Conservation (phyloP, 495 filamentous ascomycete species). For the Copromyces sp. region DNA sequence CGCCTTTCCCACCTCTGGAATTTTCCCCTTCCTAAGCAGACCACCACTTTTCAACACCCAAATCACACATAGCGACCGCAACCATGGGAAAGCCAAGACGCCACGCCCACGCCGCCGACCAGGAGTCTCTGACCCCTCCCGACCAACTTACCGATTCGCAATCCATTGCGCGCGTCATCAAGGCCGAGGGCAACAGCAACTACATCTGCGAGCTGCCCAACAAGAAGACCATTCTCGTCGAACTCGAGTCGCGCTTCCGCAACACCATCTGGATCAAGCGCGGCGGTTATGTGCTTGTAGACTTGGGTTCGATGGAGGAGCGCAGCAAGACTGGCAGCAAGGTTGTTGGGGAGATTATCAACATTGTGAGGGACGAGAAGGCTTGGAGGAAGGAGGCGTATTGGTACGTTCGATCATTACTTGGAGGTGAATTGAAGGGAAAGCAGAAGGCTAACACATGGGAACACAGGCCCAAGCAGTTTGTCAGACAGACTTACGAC, state of each 20-base stretch:
- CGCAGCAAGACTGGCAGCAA: slow-evolving; percentile 65
- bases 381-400: slow-evolving; percentile 83
- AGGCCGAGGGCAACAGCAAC: slow-evolving; percentile 78
- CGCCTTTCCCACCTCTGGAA: not conserved
- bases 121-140: slow-evolving; percentile 67
- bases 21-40: not conserved
- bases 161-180: slow-evolving; percentile 61
- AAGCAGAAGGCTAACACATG: slow-evolving; percentile 7
- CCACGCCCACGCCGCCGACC: slow-evolving; percentile 59
- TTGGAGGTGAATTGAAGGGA: not conserved
- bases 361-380: slow-evolving; percentile 86
- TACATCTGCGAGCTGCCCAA: slow-evolving; percentile 60
- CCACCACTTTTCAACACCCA: not conserved
- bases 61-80: not conserved
- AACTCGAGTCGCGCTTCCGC: slow-evolving; percentile 72
- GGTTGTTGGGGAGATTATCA: slow-evolving; percentile 80
- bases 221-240: slow-evolving; percentile 53
- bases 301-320: slow-evolving; percentile 50
- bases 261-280: slow-evolving; percentile 85
- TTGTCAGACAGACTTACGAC: slow-evolving; percentile 50
- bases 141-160: slow-evolving; percentile 52
- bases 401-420: slow-evolving; percentile 47
- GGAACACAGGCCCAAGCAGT: slow-evolving; percentile 65
- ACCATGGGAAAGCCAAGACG: slow-evolving; percentile 67
- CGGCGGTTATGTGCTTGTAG: slow-evolving; percentile 76